phyloP scores from a whole-genome alignment of 805 yeast species.

The Kodamaea leandrae region DNA sequence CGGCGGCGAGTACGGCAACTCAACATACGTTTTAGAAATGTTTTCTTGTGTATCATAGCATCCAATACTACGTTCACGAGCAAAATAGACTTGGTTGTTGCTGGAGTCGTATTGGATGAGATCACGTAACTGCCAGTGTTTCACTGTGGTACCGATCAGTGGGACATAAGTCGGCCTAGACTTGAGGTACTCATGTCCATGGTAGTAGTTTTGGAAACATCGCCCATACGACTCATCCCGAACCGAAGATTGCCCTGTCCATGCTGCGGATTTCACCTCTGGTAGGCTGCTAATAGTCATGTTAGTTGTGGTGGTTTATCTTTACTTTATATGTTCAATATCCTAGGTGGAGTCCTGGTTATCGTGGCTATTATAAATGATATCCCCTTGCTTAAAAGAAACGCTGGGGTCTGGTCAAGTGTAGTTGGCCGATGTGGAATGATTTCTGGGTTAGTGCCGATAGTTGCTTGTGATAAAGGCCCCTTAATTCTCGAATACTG shows the following conservation, averaged over 20 bases:
- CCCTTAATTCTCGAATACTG: too few relatives aligned
- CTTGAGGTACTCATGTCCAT: slow-evolving; percentile 34
- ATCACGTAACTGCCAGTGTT: slow-evolving; percentile 83
- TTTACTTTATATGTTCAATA: too few relatives aligned
- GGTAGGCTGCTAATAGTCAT: slow-evolving; percentile 1
- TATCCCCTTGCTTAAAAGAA: too few relatives aligned
- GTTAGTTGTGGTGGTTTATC: neutral
- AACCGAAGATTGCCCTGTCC: neutral
- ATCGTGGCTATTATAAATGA: too few relatives aligned
- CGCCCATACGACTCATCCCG: slow-evolving; percentile 10
- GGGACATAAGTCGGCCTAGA: slow-evolving; percentile 38
- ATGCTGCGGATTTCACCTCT: neutral
- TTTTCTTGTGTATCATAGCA: slow-evolving; percentile 1
- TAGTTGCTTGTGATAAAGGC: too few relatives aligned
- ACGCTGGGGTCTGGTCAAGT: too few relatives aligned
- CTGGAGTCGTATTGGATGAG: slow-evolving; percentile 51
- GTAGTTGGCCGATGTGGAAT: too few relatives aligned
- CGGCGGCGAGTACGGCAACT: slow-evolving; percentile 64
- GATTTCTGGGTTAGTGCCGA: too few relatives aligned
- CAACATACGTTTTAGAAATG: slow-evolving; percentile 31
- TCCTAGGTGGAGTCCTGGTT: too few relatives aligned
- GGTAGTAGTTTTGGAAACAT: slow-evolving; percentile 45
- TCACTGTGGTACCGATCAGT: slow-evolving; percentile 30
- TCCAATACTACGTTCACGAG: slow-evolving; percentile 50
- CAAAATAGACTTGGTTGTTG: slow-evolving; percentile 53